These are phyloP conservation scores for Syncephalastrum contaminatum DNA, from an alignment of 371 early-diverging fungal genomes.

Conservation along the genomic window DNA sequence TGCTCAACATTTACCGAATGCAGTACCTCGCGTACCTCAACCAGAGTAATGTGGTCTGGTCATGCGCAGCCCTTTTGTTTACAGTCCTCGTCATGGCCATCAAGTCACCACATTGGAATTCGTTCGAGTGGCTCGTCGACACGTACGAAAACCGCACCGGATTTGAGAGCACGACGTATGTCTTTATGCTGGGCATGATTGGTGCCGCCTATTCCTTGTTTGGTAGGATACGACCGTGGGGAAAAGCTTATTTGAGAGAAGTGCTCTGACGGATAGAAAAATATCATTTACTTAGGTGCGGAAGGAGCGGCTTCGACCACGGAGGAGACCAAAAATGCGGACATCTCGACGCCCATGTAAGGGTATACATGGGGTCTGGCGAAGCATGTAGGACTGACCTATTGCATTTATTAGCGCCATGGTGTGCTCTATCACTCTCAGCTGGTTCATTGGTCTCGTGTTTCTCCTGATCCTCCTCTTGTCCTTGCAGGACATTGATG, in stretches of 20 bases:
- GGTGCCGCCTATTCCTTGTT: constrained; percentile 45
- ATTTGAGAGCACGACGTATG: constrained; percentile 36
- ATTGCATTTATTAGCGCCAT: constrained; percentile 29
- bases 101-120: constrained; percentile 19
- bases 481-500: constrained; percentile 42
- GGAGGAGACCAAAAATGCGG: constrained; percentile 49
- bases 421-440: constrained; percentile 32
- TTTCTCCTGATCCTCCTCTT: constrained; percentile 34
- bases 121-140: constrained; percentile 32
- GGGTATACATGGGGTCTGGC: neutral
- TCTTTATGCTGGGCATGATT: constrained; percentile 40
- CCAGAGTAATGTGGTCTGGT: constrained; percentile 44
- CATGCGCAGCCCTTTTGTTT: constrained; percentile 33
- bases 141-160: constrained; percentile 46
- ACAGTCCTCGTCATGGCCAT: constrained; percentile 24
- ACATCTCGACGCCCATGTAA: constrained; percentile 41
- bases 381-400: neutral
- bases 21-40: constrained; percentile 26
- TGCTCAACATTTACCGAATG: constrained; percentile 29
- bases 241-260: too few species aligned
- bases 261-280: too few species aligned
- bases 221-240: constrained; percentile 21
- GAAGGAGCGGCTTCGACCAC: constrained; percentile 42
- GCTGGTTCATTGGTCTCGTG: constrained; percentile 40
- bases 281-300: constrained; percentile 34